phyloP scores from a whole-genome alignment of 2,329 filamentous ascomycete genomes.

The Aspergillus tanneri region DNA sequence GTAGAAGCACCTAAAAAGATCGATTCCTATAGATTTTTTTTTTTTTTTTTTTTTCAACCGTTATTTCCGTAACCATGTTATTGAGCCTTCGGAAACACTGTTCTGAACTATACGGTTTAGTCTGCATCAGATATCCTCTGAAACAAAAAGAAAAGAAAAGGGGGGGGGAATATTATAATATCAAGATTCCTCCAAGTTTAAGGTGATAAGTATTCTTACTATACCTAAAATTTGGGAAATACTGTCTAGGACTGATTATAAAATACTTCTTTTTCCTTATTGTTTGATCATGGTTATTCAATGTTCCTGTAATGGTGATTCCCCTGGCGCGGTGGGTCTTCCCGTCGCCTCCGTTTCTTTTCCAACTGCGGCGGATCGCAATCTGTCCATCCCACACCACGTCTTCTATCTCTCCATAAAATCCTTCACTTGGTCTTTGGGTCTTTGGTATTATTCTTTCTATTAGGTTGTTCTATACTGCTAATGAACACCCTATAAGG shows the following conservation, averaged over 20 bases:
- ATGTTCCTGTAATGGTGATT: slow-evolving; percentile 7
- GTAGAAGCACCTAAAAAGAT: too few relatives aligned
- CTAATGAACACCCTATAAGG: background rate
- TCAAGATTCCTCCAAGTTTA: too few relatives aligned
- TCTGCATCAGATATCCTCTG: too few relatives aligned
- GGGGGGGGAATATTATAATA: too few relatives aligned
- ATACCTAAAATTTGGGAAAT: too few relatives aligned
- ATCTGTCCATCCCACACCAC: slow-evolving; percentile 23
- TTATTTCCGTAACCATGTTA: too few relatives aligned
- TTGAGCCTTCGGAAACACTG: too few relatives aligned
- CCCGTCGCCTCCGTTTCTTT: slow-evolving; percentile 16
- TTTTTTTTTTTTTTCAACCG: too few relatives aligned
- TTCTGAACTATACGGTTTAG: too few relatives aligned
- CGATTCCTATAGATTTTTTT: too few relatives aligned
- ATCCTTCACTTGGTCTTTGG: slow-evolving; percentile 1
- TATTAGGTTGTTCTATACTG: background rate
- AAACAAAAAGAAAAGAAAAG: too few relatives aligned
- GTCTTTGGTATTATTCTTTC: slow-evolving; percentile 1
- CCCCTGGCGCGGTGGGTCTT: slow-evolving; percentile 15
- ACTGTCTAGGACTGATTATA: background rate
- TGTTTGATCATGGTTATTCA: background rate
- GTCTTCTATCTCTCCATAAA: slow-evolving; percentile 15
- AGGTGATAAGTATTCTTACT: too few relatives aligned
- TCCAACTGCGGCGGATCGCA: slow-evolving; percentile 23
- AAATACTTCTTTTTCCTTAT: background rate